Conservation (phyloP, 441 rosid genomes). For the Pelargonium citronellum region DNA sequence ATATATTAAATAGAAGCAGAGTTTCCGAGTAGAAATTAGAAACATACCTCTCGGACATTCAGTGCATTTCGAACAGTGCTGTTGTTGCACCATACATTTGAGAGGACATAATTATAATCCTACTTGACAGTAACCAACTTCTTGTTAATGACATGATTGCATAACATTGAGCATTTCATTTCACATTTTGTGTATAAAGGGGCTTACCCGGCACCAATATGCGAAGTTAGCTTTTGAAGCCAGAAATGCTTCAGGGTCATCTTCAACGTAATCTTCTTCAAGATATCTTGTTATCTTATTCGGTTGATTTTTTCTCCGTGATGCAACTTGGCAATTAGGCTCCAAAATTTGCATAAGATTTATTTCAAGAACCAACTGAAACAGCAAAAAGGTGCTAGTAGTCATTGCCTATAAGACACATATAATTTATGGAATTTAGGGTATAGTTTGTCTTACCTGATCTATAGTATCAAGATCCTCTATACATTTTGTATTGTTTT, state of each 20-base stretch:
- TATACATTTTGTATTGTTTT: slow-evolving; percentile 39
- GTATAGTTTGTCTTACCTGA: slow-evolving; percentile 23
- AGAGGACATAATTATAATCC: slow-evolving; percentile 30
- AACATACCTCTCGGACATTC: slow-evolving; percentile 21
- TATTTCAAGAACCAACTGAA: not conserved
- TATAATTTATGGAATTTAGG: not conserved
- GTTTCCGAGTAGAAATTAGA: not conserved
- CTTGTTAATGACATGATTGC: not conserved
- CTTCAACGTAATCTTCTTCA: not conserved
- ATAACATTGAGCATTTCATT: too few species aligned
- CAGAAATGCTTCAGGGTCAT: not conserved
- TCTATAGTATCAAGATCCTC: slow-evolving; percentile 23
- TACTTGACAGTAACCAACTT: not conserved
- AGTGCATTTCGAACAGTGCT: slow-evolving; percentile 24
- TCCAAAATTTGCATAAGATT: not conserved
- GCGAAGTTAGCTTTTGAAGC: not conserved
- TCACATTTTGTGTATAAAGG: too few species aligned
- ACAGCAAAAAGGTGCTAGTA: not conserved
- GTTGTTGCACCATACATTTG: slow-evolving; percentile 26
- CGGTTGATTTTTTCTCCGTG: not conserved
- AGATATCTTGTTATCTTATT: not conserved
- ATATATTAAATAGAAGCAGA: too few species aligned
- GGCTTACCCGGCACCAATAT: not conserved
- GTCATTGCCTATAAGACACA: not conserved
- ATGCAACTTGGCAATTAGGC: not conserved